Base-by-base conservation (phyloP, 2,329 filamentous ascomycete genomes). In the Cordyceps cateniannulata region DNA sequence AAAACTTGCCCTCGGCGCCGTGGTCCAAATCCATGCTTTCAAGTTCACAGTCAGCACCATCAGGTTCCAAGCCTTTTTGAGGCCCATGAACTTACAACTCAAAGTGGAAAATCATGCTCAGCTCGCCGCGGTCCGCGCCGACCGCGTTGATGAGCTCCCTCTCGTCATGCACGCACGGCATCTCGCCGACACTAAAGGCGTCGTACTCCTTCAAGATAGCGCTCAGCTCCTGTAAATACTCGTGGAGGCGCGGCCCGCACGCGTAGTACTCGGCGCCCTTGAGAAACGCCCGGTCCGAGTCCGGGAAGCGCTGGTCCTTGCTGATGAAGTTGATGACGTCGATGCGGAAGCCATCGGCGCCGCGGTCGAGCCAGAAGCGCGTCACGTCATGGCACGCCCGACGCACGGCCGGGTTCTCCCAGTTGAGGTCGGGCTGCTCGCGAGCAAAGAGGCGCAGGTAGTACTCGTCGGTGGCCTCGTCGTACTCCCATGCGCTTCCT, bases 391-490 rank as follows among this genome's bases (percentile, higher is more conserved):
- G 86, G 2, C 90, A 85, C 2, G 85, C 86, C 60, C 81, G 73
- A 38, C 87, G 81, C 3, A 89, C 85, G 0, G 80, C 80, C 0
- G 79, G 78, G 66, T 88, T 87, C 69, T 91, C 86, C 88, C 88
- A 92, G 74, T 92, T 92, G 45, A 93, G 80, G 65, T 92, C 89
- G 0, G 89, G 89, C 69, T 91, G 89, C 65, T 88, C 83, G 5
- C 80, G 81, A 47, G 83, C 83, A 71, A 90, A 93, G 32, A 92
- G 80, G 63, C 85, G 83, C 1, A 91, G 82, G 68, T 90, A 83
- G 68, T 81, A 82, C 64, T 82, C 77, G 12, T 73, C 71, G 0
- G 79, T 81, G 14, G 70, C 63, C 65, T 80, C 77, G 62, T 82
- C 79, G 47, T 77, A 83, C 52, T 77, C 73, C 79, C 79, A 82